Base-by-base conservation (phyloP, 192 early-diverging fungal genomes). In the Diversispora eburnea region DNA sequence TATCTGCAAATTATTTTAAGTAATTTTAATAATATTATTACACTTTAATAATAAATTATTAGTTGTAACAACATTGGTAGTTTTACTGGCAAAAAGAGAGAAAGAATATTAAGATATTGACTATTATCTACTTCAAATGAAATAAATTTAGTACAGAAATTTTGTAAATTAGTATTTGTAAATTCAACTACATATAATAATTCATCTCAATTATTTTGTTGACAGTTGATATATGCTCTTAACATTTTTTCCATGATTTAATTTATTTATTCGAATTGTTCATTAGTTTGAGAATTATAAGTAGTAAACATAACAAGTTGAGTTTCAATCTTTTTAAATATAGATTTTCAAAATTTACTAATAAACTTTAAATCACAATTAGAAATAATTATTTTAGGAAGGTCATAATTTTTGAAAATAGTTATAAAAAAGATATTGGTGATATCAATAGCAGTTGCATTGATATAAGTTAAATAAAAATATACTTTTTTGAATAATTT, bases 81-180 rank as follows among this genome's bases (percentile, higher is more conserved):
- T 10, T 8, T 5, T 8, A 5, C 10, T 49, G 5, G 47, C 5
- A 8, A 10, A 5, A 5, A 49, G 47, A 10, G 6, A 8, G 10
- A 5, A 8, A 49, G 47, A 10, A 10, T 49, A 33, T 5, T 13
- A 5, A 45, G 33, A 9, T 59, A 17, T 5, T 6, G 33, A 33
- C 5, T 13, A 17, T 49, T 8, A 49, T 49, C 47, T 8, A 49
- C 6, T 49, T 49, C 6, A 10, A 49, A 49, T 49, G 47, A 10
- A 49, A 10, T 49, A 49, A 49, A 49, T 10, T 10, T 10, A 8
- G 47, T 49, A 8, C 6, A 49, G 5, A 10, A 49, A 17, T 79
- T 4, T 10, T 54, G 15, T n/a, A 81, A 47, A 58, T 85, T 83
- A 64, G 87, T 91, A 77, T 85, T 86, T 0, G 82, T 80, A 62